Conservation (phyloP, 2,329 filamentous ascomycete species). For the Pezicula rhizophila region DNA sequence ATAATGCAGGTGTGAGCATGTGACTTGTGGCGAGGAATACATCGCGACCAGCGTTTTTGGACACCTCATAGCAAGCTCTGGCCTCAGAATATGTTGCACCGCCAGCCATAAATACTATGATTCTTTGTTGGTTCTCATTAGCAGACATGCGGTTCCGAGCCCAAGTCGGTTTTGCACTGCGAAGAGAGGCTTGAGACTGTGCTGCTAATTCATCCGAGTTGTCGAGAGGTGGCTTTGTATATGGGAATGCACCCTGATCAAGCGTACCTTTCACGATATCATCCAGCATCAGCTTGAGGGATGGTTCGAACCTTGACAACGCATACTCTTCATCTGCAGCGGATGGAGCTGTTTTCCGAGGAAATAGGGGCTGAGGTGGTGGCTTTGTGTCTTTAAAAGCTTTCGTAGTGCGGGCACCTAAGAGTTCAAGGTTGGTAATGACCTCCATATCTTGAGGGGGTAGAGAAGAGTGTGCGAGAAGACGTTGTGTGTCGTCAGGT, state of each 20-base stretch:
- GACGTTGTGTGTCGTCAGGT: slow-evolving; percentile 73
- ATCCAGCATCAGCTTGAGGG: slow-evolving; percentile 77
- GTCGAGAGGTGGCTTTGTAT: slow-evolving; percentile 62
- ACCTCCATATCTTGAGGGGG: slow-evolving; percentile 67
- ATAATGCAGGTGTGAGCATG: slow-evolving; percentile 83
- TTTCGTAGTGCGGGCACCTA: slow-evolving; percentile 69
- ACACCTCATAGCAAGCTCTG: slow-evolving; percentile 81
- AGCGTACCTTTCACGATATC: slow-evolving; percentile 61
- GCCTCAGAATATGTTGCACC: slow-evolving; percentile 92
- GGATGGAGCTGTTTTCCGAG: slow-evolving; percentile 51
- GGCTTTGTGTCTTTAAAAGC: slow-evolving; percentile 73
- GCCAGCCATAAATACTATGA: slow-evolving; percentile 92
- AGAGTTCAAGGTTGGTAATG: slow-evolving; percentile 70
- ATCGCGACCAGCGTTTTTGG: slow-evolving; percentile 66
- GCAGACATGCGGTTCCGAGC: slow-evolving; percentile 71
- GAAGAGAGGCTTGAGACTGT: slow-evolving; percentile 65
- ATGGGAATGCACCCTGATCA: slow-evolving; percentile 63
- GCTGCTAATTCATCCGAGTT: slow-evolving; percentile 52
- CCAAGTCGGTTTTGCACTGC: slow-evolving; percentile 92
- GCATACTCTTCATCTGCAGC: slow-evolving; percentile 68
- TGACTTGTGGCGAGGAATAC: slow-evolving; percentile 86
- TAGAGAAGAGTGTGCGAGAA: slow-evolving; percentile 77
- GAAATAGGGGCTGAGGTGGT: slow-evolving; percentile 62
- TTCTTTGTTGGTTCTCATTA: slow-evolving; percentile 78
- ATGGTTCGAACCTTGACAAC: slow-evolving; percentile 81